Evolutionary conservation across 2,329 filamentous ascomycete genomes (phyloP), one percentile per base, ranked within the genome.

Genomic region (Aspergillus sp.): DNA sequence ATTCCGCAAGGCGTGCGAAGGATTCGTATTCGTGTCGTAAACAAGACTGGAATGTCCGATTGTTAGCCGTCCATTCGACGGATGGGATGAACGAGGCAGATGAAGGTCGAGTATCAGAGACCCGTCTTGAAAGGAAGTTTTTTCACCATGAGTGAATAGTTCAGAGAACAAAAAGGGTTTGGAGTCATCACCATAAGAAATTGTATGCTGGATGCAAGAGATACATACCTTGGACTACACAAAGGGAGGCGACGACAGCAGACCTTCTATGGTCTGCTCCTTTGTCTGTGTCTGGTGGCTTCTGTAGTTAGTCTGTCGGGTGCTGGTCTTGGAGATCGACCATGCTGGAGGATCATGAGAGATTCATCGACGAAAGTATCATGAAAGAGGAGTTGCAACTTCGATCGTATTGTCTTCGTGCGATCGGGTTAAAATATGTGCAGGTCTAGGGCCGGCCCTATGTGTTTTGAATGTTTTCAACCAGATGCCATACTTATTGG

Each of bases 111-210:
- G 11, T 49, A 7, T 49, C 47, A 49, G 47, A 49, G 47, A 49
- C 47, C 47, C 47, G 47, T 49, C 47, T 49, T 49, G 47, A 49
- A 49, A 41, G 29, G 47, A 23, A 44, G 13, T 17, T 32, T 16
- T 43, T 49, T 49, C 47, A 49, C 47, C 47, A 49, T 43, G 47
- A 48, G 45, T 48, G 45, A 48, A 48, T 48, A 25, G 14, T 48
- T 32, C 16, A 32, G 21, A 49, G 20, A 44, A n/a, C 40, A 21
- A 21, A 44, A 49, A 49, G 34, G 40, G 47, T 34, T 21, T 29
- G 23, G 40, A 2, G 40, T 42, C 40, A 42, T 42, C 40, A 42
- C 16, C 11, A 42, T 40, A 5, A 17, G 17, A 41, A 9, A 3
- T 0, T 4, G 40, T 20, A 42, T n/a, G 16, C 11, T 20, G 19